Evolutionary conservation across 164 flowering plant species (phyloP), one percentile per base, ranked within the genome.

Genomic region (Vitis cinerea): DNA sequence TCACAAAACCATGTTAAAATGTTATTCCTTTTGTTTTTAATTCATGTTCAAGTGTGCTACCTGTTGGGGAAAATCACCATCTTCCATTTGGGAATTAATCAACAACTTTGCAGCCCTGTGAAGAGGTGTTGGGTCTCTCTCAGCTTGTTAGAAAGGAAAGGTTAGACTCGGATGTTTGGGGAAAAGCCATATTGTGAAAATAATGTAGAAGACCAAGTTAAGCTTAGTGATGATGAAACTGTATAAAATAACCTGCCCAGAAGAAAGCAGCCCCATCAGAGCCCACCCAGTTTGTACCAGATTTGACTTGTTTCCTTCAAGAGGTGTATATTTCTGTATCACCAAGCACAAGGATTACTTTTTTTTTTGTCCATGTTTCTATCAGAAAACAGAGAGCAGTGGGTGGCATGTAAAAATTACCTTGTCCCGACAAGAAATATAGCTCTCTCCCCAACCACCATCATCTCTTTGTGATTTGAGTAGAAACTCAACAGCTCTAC

Each of bases 381-480:
- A 6, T 6, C 15, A 56, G 17, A 23, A 56, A 56, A 7, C 9
- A 17, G 44, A 2, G 29, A 19, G 23, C 23, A 19, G 23, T 19
- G 23, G 23, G 23, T 19, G 23, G 23, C 23, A 19, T 19, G 60
- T n/a, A 1, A 30, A 60, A 47, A 37, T 55, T 70, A 85, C 89
- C 87, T 74, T 80, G 30, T 68, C 59, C 23, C 83, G 85, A 71
- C 90, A 83, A 10, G 90, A 86, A 5, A 72, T 71, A 10, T 78
- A 82, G 75, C 84, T 75, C 81, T 86, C 90, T 52, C 88, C 90
- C 90, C 90, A 86, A 8, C 90, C 88, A 29, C 86, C 90, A 52
- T 78, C 69, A 4, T 72, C 78, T 12, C 27, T 66, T 61, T 86
- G 88, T 17, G 62, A 72, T 4, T 65, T 54, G 11, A 86, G 75